Percentiles rank a stretch among this genome's conserved stretches.
These are phyloP conservation scores for Podila epigama DNA, from an alignment of 192 early-diverging fungal species.

Conservation along the genomic window DNA sequence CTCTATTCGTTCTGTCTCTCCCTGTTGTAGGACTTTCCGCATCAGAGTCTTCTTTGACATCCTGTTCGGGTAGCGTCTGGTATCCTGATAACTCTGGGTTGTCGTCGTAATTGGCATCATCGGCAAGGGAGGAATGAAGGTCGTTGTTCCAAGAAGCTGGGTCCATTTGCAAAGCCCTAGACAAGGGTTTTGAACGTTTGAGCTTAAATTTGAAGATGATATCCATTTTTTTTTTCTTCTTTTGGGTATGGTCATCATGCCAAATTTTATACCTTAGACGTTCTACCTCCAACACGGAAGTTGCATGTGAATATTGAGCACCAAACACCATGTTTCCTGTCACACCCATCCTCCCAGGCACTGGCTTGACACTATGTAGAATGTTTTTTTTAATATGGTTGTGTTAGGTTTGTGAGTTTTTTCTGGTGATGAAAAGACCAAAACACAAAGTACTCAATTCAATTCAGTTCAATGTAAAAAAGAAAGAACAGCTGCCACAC, in stretches of 20 bases:
- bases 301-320: slow-evolving; percentile 57
- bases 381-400: background rate
- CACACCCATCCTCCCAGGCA: slow-evolving; percentile 47
- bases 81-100: slow-evolving; percentile 46
- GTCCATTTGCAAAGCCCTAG: slow-evolving; percentile 45
- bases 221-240: background rate
- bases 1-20: slow-evolving; percentile 4
- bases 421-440: too few species aligned
- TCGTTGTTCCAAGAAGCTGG: slow-evolving; percentile 24
- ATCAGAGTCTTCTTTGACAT: slow-evolving; percentile 40
- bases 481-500: background rate
- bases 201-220: too few species aligned
- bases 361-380: slow-evolving; percentile 53
- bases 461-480: background rate
- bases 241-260: too few species aligned
- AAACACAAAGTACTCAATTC: background rate
- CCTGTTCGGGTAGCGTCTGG: slow-evolving; percentile 36
- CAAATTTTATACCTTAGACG: slow-evolving; percentile 16
- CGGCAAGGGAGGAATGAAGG: slow-evolving; percentile 7
- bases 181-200: background rate
- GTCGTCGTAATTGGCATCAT: slow-evolving; percentile 36
- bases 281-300: slow-evolving; percentile 42
- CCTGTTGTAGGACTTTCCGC: slow-evolving; percentile 8
- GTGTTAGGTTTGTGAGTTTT: too few species aligned
- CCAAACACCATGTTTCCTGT: slow-evolving; percentile 52